These are phyloP conservation scores for Antrodiella citrinella DNA, from an alignment of 768 basidiomycete species.

Conservation along the genomic window DNA sequence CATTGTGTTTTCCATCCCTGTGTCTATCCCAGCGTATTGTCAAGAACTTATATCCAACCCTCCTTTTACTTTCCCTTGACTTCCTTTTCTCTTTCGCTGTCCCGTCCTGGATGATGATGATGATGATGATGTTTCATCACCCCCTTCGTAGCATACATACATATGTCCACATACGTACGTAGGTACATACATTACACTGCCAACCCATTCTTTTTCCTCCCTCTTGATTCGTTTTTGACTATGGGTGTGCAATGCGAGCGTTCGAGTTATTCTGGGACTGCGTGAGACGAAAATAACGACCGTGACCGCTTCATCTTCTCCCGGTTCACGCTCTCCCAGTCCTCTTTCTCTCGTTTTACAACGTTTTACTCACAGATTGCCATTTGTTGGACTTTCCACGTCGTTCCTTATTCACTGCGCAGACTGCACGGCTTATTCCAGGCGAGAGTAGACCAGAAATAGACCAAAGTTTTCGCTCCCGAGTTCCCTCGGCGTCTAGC, in stretches of 20 bases:
- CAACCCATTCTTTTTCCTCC: background rate
- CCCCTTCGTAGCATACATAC: background rate
- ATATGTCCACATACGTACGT: background rate
- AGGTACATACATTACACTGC: background rate
- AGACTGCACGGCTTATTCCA: background rate
- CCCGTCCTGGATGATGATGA: background rate
- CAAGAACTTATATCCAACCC: background rate
- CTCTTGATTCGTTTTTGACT: background rate
- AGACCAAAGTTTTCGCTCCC: background rate
- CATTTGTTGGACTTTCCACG: background rate
- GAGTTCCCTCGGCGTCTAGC: background rate
- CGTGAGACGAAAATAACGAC: background rate
- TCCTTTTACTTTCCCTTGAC: background rate
- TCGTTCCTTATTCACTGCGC: background rate
- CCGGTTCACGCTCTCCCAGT: background rate
- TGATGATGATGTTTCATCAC: background rate
- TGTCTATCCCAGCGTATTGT: slow-evolving; percentile 17
- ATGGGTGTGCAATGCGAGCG: background rate
- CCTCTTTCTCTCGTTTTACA: no score
- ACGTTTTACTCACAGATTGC: no score
- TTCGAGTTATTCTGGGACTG: background rate
- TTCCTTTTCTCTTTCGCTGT: background rate
- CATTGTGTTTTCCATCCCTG: slow-evolving; percentile 20
- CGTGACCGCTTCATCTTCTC: background rate
- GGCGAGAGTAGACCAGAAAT: no score